Percentiles rank a stretch among this genome's conserved stretches.
Evolutionary conservation across 2,329 filamentous ascomycete species (phyloP).

Genomic region (Annulohypoxylon truncatum): DNA sequence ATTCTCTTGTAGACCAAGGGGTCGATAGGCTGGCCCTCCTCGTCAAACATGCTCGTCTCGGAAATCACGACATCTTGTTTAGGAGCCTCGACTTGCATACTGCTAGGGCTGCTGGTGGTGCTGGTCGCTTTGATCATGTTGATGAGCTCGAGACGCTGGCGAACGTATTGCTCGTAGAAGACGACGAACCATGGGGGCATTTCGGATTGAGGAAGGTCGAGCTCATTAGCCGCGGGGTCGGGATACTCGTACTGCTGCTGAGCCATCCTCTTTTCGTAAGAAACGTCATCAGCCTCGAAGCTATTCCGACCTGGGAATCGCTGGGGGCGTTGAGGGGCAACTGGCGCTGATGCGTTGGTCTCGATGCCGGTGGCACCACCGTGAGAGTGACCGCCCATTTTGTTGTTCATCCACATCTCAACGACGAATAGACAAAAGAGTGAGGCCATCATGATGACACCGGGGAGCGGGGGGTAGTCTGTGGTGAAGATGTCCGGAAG

Average conservation of each 20-base stretch:
- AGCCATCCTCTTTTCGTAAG: constrained; percentile 57
- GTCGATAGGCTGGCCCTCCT: constrained; percentile 59
- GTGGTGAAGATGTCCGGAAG: constrained; percentile 70
- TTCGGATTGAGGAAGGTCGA: constrained; percentile 52
- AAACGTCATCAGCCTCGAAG: constrained; percentile 52
- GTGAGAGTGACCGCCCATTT: constrained; percentile 69
- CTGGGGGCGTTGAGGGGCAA: constrained; percentile 39
- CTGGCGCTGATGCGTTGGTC: constrained; percentile 19
- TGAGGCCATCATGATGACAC: constrained; percentile 73
- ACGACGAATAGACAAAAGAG: constrained; percentile 71
- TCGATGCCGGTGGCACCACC: constrained; percentile 64
- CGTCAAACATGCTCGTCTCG: constrained; percentile 56
- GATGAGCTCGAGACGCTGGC: constrained; percentile 69
- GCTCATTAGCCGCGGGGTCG: constrained; percentile 44
- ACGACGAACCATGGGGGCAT: constrained; percentile 73
- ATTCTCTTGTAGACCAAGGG: constrained; percentile 67
- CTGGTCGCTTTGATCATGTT: constrained; percentile 60
- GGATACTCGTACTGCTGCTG: constrained; percentile 55
- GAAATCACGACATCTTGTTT: constrained; percentile 46
- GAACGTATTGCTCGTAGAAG: constrained; percentile 72
- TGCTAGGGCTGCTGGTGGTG: constrained; percentile 37
- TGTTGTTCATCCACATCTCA: constrained; percentile 70
- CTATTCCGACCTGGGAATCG: constrained; percentile 47
- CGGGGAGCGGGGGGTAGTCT: constrained; percentile 70
- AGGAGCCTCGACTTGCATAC: constrained; percentile 36